Base-by-base conservation (phyloP, 179 eudicot genomes). In the Beta macrorhiza region DNA sequence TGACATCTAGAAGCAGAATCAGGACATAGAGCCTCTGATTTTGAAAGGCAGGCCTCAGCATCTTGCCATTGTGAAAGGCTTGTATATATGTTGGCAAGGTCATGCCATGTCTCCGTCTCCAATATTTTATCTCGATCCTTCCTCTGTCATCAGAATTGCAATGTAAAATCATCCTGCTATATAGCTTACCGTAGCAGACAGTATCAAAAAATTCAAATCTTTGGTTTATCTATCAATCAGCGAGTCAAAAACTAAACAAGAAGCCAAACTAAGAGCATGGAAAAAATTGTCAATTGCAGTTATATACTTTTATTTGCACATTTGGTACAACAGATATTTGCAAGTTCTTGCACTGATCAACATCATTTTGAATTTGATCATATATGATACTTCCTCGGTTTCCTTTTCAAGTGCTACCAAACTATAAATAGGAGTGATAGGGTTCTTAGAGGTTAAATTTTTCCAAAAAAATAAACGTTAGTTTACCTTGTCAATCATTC, bases 81-180 rank as follows among this genome's bases (percentile, higher is more conserved):
- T 63, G 89, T 89, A 79, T 95, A 95, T 29, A 91, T 81, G 53
- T 86, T 77, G 67, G 96, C 98, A 77, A 95, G 89, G 83, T 94
- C 96, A 81, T 89, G 93, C 99, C 99, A 95, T 1, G 92, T 93
- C 82, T 95, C 97, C 87, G 87, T 72, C 89, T 95, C 99, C 87
- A 92, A 81, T 61, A 68, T 67, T 79, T 84, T 88, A 45, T 84
- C 83, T 65, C 79, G 79, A 53, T 88, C 84, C 63, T 79, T 75
- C 76, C 71, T 82, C 95, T 95, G 90, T 77, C 82, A 89, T 68
- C 17, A 62, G 15, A 76, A 79, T 67, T 69, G 12, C 63, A 77
- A 44, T 70, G 25, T 11, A 20, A 64, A 52, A 75, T 52, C 22
- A 67, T 32, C 20, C 29, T 25, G 44, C 51, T 17, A 61, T 19